Conservation (phyloP, 2,329 filamentous ascomycete genomes). For the Neofusicoccum ribis region DNA sequence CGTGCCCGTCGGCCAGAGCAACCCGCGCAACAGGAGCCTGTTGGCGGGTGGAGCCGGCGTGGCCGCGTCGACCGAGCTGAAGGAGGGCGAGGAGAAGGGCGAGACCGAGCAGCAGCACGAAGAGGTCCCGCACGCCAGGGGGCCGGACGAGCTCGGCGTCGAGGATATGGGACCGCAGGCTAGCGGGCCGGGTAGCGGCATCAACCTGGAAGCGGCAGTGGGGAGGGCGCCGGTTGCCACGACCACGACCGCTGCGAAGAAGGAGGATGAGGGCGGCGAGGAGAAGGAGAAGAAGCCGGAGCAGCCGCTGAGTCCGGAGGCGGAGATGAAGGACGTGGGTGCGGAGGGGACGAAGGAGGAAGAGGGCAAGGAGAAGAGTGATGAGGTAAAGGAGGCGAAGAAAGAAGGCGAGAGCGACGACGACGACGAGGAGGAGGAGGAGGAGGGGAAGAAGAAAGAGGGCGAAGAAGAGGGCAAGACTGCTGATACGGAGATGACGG, state of each 20-base stretch:
- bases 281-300: conserved; percentile 23
- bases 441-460: not conserved
- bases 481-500: conserved; percentile 12
- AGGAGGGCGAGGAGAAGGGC: not conserved
- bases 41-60: conserved; percentile 20
- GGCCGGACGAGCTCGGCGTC: conserved; percentile 80
- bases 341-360: not conserved
- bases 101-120: conserved; percentile 41
- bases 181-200: conserved; percentile 26
- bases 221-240: conserved; percentile 33
- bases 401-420: not conserved
- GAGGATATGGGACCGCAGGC: conserved; percentile 81
- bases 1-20: conserved; percentile 64
- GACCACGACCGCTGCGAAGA: not conserved
- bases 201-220: conserved; percentile 39
- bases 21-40: conserved; percentile 29
- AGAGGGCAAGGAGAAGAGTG: not conserved
- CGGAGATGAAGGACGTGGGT: conserved; percentile 22
- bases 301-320: conserved; percentile 8
- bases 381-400: not conserved
- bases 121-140: conserved; percentile 72
- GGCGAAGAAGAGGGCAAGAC: not conserved
- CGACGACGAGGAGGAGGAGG: not conserved
- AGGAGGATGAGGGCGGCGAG: conserved; percentile 22
- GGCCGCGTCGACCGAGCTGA: conserved; percentile 21